A percentile compares a stretch with the other conserved stretches of the same genome.
Evolutionary conservation across 2,329 filamentous ascomycete genomes (phyloP).

Genomic region (Elsinoe perseae): DNA sequence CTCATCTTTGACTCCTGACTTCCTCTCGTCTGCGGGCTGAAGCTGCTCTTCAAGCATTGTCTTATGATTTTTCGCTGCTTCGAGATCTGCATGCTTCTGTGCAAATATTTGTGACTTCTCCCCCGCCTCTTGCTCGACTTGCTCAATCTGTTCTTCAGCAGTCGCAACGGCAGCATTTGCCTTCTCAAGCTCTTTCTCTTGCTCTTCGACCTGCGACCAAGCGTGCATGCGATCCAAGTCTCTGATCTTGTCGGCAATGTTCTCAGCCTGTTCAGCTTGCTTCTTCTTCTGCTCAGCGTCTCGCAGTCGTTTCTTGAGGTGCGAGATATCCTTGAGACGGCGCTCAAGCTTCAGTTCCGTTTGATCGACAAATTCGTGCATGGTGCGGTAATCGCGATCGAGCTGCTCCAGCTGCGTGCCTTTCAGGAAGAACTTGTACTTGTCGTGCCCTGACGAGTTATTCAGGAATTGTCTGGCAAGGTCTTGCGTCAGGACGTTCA

Average conservation of each 20-base stretch:
- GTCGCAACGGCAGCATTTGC: constrained; percentile 26
- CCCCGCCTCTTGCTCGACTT: constrained; percentile 39
- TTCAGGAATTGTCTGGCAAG: constrained; percentile 90
- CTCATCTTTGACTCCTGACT: constrained; percentile 43
- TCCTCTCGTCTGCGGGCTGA: constrained; percentile 40
- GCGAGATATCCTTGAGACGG: constrained; percentile 55
- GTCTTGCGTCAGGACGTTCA: constrained; percentile 93
- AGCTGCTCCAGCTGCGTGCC: constrained; percentile 90
- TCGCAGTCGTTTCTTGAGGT: constrained; percentile 51
- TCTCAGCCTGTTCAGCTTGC: constrained; percentile 57
- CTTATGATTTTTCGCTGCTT: constrained; percentile 31
- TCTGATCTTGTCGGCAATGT: constrained; percentile 54
- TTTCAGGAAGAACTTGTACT: constrained; percentile 94
- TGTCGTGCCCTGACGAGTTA: constrained; percentile 68
- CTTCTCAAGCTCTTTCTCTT: constrained; percentile 47
- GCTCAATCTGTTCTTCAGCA: constrained; percentile 43
- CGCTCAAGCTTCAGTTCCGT: constrained; percentile 57
- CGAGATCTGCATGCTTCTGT: constrained; percentile 35
- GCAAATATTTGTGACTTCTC: constrained; percentile 37
- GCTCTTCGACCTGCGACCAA: constrained; percentile 80
- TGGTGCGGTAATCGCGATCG: constrained; percentile 80
- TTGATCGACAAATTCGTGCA: constrained; percentile 69
- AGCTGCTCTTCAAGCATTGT: constrained; percentile 31
- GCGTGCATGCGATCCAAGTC: constrained; percentile 60
- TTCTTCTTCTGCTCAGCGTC: constrained; percentile 58